phyloP scores from a whole-genome alignment of 2,329 filamentous ascomycete species.

The Fulvia fulva region DNA sequence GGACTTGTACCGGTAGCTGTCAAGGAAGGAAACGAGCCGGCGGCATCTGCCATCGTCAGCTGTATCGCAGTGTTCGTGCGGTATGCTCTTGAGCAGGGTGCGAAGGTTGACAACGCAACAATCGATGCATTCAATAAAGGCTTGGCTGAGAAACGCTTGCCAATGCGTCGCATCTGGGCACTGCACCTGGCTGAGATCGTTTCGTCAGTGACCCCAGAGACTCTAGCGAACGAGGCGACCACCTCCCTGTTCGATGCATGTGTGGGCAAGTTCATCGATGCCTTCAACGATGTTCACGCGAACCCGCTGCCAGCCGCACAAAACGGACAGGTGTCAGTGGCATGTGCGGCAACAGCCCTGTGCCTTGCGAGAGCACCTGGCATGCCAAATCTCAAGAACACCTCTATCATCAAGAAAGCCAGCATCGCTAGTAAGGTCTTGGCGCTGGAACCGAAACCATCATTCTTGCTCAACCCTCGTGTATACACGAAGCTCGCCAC shows the following conservation, averaged over 20 bases:
- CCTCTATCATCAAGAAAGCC: slow-evolving; percentile 58
- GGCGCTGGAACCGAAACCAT: slow-evolving; percentile 71
- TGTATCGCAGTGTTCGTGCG: slow-evolving; percentile 64
- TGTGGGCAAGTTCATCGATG: slow-evolving; percentile 58
- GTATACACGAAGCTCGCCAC: slow-evolving; percentile 75
- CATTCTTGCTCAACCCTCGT: slow-evolving; percentile 78
- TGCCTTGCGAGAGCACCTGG: slow-evolving; percentile 52
- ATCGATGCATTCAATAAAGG: slow-evolving; percentile 75
- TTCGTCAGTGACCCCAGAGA: slow-evolving; percentile 50
- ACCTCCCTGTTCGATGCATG: slow-evolving; percentile 48
- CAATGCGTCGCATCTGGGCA: slow-evolving; percentile 75
- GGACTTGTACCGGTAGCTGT: slow-evolving; percentile 64
- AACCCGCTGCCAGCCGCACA: slow-evolving; percentile 79
- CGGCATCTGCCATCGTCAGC: slow-evolving; percentile 69
- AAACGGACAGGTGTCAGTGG: slow-evolving; percentile 74
- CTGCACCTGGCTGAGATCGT: slow-evolving; percentile 69
- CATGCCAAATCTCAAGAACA: slow-evolving; percentile 51
- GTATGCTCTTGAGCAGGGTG: slow-evolving; percentile 58
- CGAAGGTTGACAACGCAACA: slow-evolving; percentile 61
- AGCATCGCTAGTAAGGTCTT: slow-evolving; percentile 63
- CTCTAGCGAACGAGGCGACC: slow-evolving; percentile 47
- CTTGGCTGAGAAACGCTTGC: slow-evolving; percentile 75
- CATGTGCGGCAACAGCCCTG: slow-evolving; percentile 69
- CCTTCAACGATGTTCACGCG: slow-evolving; percentile 70
- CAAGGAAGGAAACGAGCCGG: slow-evolving; percentile 87